Percentiles rank a stretch among this genome's conserved stretches.
phyloP scores from a whole-genome alignment of 352 stramenopile species.

The Pythium aristosporum region DNA sequence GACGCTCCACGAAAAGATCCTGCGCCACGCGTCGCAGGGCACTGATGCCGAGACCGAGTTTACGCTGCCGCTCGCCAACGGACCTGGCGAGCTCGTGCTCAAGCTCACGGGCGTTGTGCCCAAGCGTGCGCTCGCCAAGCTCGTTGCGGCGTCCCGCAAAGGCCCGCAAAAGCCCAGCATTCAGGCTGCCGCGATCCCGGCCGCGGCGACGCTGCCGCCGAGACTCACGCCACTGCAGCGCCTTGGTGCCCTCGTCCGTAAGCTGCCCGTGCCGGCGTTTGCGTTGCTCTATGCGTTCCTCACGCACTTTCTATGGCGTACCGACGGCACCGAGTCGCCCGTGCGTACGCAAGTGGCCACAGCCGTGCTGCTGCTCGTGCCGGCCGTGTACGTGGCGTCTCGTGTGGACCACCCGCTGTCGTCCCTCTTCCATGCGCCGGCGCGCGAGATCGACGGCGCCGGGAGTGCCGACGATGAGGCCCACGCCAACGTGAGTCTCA shows the following conservation, averaged over 20 bases:
- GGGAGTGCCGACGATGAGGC: not conserved
- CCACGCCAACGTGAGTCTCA: slow-evolving; percentile 38
- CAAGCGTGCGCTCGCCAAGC: slow-evolving; percentile 40
- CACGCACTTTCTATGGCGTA: slow-evolving; percentile 57
- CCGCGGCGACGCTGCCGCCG: not conserved
- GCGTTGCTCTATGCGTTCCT: slow-evolving; percentile 70
- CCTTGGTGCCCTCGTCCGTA: slow-evolving; percentile 22
- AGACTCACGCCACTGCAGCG: slow-evolving; percentile 13
- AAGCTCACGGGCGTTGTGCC: slow-evolving; percentile 57
- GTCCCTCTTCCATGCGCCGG: slow-evolving; percentile 47
- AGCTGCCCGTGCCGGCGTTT: slow-evolving; percentile 64
- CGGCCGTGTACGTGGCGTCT: slow-evolving; percentile 64
- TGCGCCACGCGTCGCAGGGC: slow-evolving; percentile 38
- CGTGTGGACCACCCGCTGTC: slow-evolving; percentile 79
- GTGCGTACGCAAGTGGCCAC: slow-evolving; percentile 56
- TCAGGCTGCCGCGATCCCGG: slow-evolving; percentile 13
- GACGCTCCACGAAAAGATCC: slow-evolving; percentile 57
- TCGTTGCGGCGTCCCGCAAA: slow-evolving; percentile 24
- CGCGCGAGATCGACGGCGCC: slow-evolving; percentile 11
- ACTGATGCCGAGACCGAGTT: slow-evolving; percentile 55
- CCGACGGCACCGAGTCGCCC: slow-evolving; percentile 24
- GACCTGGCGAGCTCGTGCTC: slow-evolving; percentile 56
- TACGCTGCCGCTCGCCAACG: slow-evolving; percentile 54
- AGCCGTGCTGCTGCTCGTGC: slow-evolving; percentile 56
- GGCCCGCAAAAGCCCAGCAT: slow-evolving; percentile 16